Evolutionary conservation across 2,329 filamentous ascomycete species (phyloP).

Genomic region (Bipolaris bicolor): DNA sequence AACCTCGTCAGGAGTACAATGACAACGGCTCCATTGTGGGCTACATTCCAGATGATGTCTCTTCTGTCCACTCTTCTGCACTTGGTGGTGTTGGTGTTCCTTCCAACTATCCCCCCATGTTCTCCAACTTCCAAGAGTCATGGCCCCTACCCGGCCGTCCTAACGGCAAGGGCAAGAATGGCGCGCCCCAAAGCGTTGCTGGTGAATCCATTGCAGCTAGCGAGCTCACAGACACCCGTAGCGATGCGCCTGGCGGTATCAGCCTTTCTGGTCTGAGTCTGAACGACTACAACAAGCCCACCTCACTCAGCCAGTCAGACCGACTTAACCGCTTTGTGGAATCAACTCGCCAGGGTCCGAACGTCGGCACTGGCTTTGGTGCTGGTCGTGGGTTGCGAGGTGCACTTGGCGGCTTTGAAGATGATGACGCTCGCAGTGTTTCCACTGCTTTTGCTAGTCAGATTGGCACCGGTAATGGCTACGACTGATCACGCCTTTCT

Average conservation of each 20-base stretch:
- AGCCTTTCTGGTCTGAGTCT: constrained; percentile 85
- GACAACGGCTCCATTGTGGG: constrained; percentile 90
- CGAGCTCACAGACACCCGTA: constrained; percentile 83
- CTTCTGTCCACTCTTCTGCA: constrained; percentile 90
- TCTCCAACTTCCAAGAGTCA: constrained; percentile 86
- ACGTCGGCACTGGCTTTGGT: constrained; percentile 43
- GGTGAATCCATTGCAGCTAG: constrained; percentile 93
- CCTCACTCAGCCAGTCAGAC: constrained; percentile 81
- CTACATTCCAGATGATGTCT: constrained; percentile 96
- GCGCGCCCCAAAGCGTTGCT: constrained; percentile 76
- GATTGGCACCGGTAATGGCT: constrained; percentile 72
- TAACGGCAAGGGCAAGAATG: constrained; percentile 67
- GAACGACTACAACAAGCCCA: constrained; percentile 71
- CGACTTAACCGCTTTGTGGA: constrained; percentile 95
- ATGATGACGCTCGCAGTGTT: constrained; percentile 95
- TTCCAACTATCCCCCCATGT: constrained; percentile 90
- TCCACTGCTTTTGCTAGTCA: constrained; percentile 97
- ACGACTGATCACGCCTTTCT: constrained; percentile 58
- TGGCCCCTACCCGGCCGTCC: constrained; percentile 87
- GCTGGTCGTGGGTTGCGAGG: constrained; percentile 51
- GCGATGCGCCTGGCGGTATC: constrained; percentile 81
- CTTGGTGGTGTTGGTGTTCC: constrained; percentile 83
- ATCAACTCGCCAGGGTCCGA: constrained; percentile 71
- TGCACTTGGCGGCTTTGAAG: constrained; percentile 61
- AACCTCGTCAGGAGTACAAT: constrained; percentile 61